Base-by-base conservation (phyloP, 192 early-diverging fungal species). In the Backusella tarrabulga region DNA sequence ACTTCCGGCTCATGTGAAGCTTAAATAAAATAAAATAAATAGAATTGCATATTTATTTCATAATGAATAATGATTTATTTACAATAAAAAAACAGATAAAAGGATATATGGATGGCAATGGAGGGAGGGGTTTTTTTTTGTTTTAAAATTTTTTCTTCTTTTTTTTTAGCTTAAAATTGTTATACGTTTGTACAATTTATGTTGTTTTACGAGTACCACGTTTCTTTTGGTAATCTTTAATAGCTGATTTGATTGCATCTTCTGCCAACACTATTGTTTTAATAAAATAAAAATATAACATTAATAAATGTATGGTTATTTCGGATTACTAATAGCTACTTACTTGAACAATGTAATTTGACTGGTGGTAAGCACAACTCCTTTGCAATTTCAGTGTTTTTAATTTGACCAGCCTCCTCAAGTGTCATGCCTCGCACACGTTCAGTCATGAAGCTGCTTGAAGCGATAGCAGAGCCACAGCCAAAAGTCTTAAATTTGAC, bases 401-500 rank as follows among this genome's bases (percentile, higher is more conserved):
- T 98, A 81, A 99, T 96, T 81, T 94, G 86, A 17, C 90, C 86
- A 19, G 97, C 97, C 73, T 98, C 94, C 77, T 95, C 92, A 32
- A 99, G 86, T 72, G 89, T 95, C 93, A 99, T 88, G 6, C 97
- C 97, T 68, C 95, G 92, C 50, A 99, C 97, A 79, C 95, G 93
- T 83, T 99, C 96, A 26, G 97, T 98, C 80, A 95, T 95, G 63
- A 94, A 92, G 19, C 90, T 92, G 26, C 93, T 95, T 29, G 93
- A 95, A 19, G 97, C 97, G 80, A 99, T 99, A 34, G 97, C 97
- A 35, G 93, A 95, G 36, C 97, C 97, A 80, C 97, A 99, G 34
- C 97, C 97, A 86, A 97, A 99, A 1, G 97, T 99, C 86, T 99
- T 99, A 87, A 99, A 99, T 84, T 96, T 96, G 77, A 97, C 96